Conservation (phyloP, 257 asterid genomes). For the Scutellaria baicalensis region DNA sequence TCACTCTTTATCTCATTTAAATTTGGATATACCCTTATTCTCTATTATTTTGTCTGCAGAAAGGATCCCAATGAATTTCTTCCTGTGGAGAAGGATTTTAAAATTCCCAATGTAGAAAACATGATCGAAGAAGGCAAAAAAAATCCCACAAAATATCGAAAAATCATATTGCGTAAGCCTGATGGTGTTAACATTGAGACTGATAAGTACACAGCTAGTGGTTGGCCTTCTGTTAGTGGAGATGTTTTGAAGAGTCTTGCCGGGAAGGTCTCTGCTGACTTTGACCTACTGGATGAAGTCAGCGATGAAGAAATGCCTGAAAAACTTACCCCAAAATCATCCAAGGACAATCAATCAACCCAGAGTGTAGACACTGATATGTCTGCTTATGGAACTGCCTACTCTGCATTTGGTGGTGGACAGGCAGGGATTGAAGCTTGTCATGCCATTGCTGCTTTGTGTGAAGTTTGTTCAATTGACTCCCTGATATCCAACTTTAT, state of each 20-base stretch:
- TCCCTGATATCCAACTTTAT: slow-evolving; percentile 93
- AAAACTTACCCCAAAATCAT: slow-evolving; percentile 13
- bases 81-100: slow-evolving; percentile 59
- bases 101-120: slow-evolving; percentile 66
- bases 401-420: slow-evolving; percentile 61
- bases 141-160: slow-evolving; percentile 63
- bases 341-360: slow-evolving; percentile 11
- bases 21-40: slow-evolving; percentile 1
- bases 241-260: slow-evolving; percentile 76
- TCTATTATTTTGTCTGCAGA: slow-evolving; percentile 32
- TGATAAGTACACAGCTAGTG: slow-evolving; percentile 81
- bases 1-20: neutral
- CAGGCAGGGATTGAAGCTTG: slow-evolving; percentile 79
- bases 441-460: slow-evolving; percentile 90
- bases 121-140: slow-evolving; percentile 93
- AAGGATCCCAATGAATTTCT: slow-evolving; percentile 61
- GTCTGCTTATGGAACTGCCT: slow-evolving; percentile 74
- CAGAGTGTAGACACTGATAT: slow-evolving; percentile 31
- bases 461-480: slow-evolving; percentile 86
- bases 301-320: slow-evolving; percentile 36
- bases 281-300: slow-evolving; percentile 48
- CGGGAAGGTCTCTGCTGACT: slow-evolving; percentile 74
- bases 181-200: slow-evolving; percentile 43
- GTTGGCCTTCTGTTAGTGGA: slow-evolving; percentile 97
- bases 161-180: slow-evolving; percentile 60